Base-by-base conservation (phyloP, 768 basidiomycete species). In the Mycena metata region DNA sequence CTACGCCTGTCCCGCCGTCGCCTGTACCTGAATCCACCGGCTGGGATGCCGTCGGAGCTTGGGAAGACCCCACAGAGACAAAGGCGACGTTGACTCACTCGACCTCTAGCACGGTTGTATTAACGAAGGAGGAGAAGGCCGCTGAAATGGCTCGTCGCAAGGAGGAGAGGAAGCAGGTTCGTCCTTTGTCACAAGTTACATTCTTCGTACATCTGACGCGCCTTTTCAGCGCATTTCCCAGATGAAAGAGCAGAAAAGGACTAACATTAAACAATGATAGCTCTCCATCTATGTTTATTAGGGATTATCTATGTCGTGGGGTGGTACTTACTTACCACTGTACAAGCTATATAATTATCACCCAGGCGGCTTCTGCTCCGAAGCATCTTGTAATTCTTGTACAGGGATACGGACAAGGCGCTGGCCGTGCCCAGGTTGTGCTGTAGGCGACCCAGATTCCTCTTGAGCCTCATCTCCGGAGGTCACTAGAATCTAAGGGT, bases 61-160 rank as follows among this genome's bases (percentile, higher is more conserved):
- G 72, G 71, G 71, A 75, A 49, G 66, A 70, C 11, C 21, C 65
- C 13, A 30, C 72, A 23, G 52, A 36, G 15, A 65, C 56, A 51
- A 75, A 73, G 21, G 55, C 71, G n/a, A 30, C 72, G n/a, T 62
- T 72, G 1, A 66, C 75, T 42, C 42, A 69, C 11, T 63, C 77
- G n/a, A 54, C 75, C n/a, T 62, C 79, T 2, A 72, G 75, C 26
- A 81, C 83, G 62, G 79, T 86, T 30, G 79, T 77, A 1, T 83
- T 95, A 85, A 86, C 88, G 30, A 98, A 96, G 78, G 97, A 98
- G 78, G 96, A 96, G 72, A 97, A 93, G 78, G 94, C 94, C 2
- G 90, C 89, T n/a, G 95, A 98, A 82, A 92, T 98, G 90, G 92
- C 92, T 10, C 84, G 92, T 70, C 84, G 96, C 66, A 92, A 96